A percentile compares a stretch with the other conserved stretches of the same genome.
These are phyloP conservation scores for Tilletia walkeri DNA, from an alignment of 1,284 basidiomycete genomes.

Conservation along the genomic window DNA sequence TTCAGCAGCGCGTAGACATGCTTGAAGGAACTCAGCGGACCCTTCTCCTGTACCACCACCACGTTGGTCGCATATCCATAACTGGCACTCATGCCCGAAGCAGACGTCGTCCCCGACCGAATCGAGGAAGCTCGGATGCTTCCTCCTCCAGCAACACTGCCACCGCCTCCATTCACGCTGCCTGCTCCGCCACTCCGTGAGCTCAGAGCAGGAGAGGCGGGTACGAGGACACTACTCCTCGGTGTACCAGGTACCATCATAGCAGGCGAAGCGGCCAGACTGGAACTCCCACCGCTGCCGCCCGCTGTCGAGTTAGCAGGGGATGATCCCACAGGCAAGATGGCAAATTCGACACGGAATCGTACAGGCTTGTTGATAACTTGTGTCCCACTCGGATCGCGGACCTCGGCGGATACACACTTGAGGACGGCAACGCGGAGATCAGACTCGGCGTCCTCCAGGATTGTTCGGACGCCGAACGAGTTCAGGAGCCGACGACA, in stretches of 20 bases:
- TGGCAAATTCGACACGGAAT: constrained; percentile 51
- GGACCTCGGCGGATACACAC: constrained; percentile 40
- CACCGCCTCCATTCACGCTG: not conserved
- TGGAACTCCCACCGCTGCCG: not conserved
- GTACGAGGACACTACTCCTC: constrained; percentile 8
- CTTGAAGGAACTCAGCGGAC: constrained; percentile 77
- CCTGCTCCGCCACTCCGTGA: not conserved
- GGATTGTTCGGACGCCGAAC: constrained; percentile 67
- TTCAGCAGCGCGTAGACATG: constrained; percentile 70
- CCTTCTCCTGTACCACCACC: constrained; percentile 80
- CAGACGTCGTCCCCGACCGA: constrained; percentile 1
- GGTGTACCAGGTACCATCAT: constrained; percentile 20
- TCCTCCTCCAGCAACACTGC: not conserved
- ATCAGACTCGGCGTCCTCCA: constrained; percentile 61
- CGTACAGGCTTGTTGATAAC: constrained; percentile 44
- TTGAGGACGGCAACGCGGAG: constrained; percentile 31
- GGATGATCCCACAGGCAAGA: constrained; percentile 41
- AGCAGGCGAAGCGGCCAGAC: constrained; percentile 18
- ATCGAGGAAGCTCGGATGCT: constrained; percentile 1
- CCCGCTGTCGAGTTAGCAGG: not conserved
- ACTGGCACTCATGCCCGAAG: constrained; percentile 18
- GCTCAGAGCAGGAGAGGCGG: constrained; percentile 11
- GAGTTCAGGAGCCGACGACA: constrained; percentile 67
- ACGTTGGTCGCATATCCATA: constrained; percentile 61
- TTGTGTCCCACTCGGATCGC: constrained; percentile 31